Percentiles rank a stretch among this genome's conserved stretches.
These are phyloP conservation scores for Melaleuca alternifolia DNA, from an alignment of 345 rosid species.

Conservation along the genomic window DNA sequence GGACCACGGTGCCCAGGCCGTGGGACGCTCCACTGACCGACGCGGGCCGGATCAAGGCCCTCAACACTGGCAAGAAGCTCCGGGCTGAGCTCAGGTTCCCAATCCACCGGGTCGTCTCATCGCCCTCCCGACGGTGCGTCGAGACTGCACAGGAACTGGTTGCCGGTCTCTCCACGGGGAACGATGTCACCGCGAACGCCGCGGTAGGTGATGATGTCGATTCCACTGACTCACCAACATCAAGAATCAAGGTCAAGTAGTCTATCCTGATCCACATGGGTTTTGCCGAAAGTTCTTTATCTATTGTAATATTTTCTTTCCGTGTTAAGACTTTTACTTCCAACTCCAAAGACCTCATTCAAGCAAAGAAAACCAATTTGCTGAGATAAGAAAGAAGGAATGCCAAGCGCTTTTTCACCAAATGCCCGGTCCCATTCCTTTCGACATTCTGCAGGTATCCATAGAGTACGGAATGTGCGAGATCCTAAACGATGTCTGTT, in stretches of 20 bases:
- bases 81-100: slow-evolving; percentile 35
- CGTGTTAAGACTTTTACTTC: background rate
- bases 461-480: slow-evolving; percentile 71
- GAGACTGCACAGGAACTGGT: slow-evolving; percentile 62
- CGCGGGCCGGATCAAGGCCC: slow-evolving; percentile 45
- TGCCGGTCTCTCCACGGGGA: slow-evolving; percentile 46
- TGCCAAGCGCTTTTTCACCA: background rate
- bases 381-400: background rate
- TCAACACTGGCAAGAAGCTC: slow-evolving; percentile 34
- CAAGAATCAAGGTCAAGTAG: background rate
- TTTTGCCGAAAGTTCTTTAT: background rate
- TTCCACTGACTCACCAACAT: background rate
- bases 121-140: slow-evolving; percentile 76
- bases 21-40: slow-evolving; percentile 72
- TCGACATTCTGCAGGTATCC: slow-evolving; percentile 28
- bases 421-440: background rate
- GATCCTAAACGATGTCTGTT: slow-evolving; percentile 50
- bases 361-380: background rate
- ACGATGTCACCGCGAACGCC: slow-evolving; percentile 4
- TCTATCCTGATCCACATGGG: background rate
- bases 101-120: slow-evolving; percentile 73
- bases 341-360: background rate
- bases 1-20: slow-evolving; percentile 33
- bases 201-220: background rate
- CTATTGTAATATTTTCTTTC: background rate